A percentile compares a stretch with the other conserved stretches of the same genome.
Evolutionary conservation across 805 yeast genomes (phyloP).

Genomic region (Candida maltosa): DNA sequence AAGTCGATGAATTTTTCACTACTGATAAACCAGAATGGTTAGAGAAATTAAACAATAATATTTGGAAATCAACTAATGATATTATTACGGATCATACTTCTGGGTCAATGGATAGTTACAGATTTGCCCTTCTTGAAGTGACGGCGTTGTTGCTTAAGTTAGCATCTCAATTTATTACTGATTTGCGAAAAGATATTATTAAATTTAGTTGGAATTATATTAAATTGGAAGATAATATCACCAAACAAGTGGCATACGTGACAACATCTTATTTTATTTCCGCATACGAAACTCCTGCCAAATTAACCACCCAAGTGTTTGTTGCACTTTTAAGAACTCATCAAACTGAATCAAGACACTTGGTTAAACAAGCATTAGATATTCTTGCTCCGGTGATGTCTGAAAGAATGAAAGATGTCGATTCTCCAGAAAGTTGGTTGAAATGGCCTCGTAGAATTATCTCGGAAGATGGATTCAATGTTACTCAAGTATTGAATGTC

Average conservation of each 20-base stretch:
- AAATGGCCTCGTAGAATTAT: constrained; percentile 93
- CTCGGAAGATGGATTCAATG: constrained; percentile 85
- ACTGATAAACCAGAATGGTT: constrained; percentile 55
- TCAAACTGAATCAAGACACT: constrained; percentile 75
- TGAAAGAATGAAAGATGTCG: constrained; percentile 54
- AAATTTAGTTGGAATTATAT: constrained; percentile 94
- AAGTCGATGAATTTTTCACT: constrained; percentile 44
- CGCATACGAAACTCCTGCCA: constrained; percentile 83
- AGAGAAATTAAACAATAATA: constrained; percentile 50
- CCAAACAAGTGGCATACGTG: constrained; percentile 91
- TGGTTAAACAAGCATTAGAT: constrained; percentile 86
- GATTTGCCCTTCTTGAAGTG: constrained; percentile 76
- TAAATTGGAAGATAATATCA: constrained; percentile 80
- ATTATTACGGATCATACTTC: constrained; percentile 50
- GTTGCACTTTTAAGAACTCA: constrained; percentile 84
- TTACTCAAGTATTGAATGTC: constrained; percentile 79
- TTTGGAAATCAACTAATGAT: constrained; percentile 72
- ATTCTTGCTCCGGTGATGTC: constrained; percentile 84
- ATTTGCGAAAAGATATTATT: constrained; percentile 76
- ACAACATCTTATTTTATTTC: constrained; percentile 83
- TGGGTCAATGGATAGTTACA: constrained; percentile 68
- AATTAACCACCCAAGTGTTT: constrained; percentile 87
- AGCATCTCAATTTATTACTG: constrained; percentile 57
- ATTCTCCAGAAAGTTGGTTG: constrained; percentile 69
- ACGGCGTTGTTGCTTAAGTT: constrained; percentile 73